Evolutionary conservation across 2,329 filamentous ascomycete species (phyloP).

Genomic region (Alternaria triticina): DNA sequence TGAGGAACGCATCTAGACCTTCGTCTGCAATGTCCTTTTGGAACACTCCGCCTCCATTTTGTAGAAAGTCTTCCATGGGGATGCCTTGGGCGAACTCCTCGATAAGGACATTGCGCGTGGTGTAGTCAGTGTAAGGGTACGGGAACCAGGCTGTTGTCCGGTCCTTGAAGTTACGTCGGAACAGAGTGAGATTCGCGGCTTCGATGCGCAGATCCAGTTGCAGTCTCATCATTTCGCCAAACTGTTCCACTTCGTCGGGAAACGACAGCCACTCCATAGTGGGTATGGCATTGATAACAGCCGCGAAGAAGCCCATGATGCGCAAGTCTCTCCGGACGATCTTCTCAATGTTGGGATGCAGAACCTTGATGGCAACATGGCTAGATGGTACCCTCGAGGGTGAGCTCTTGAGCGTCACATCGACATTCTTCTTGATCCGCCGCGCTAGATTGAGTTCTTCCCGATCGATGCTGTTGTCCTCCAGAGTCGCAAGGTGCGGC

Average conservation of each 20-base stretch:
- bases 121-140: slow-evolving; percentile 90
- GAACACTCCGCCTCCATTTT: slow-evolving; percentile 89
- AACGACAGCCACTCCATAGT: slow-evolving; percentile 98
- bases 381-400: slow-evolving; percentile 85
- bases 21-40: slow-evolving; percentile 94
- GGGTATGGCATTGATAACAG: slow-evolving; percentile 81
- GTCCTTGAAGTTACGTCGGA: slow-evolving; percentile 88
- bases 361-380: slow-evolving; percentile 94
- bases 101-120: slow-evolving; percentile 87
- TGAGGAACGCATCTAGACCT: slow-evolving; percentile 91
- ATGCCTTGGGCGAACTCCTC: slow-evolving; percentile 97
- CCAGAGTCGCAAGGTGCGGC: slow-evolving; percentile 72
- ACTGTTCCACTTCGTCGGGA: slow-evolving; percentile 90
- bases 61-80: slow-evolving; percentile 85
- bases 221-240: slow-evolving; percentile 98
- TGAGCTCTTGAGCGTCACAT: slow-evolving; percentile 83
- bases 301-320: slow-evolving; percentile 94
- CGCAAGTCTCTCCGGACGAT: slow-evolving; percentile 87
- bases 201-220: slow-evolving; percentile 96
- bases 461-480: slow-evolving; percentile 61
- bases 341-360: slow-evolving; percentile 89
- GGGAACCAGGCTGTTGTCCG: slow-evolving; percentile 96
- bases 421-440: slow-evolving; percentile 80
- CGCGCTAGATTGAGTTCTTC: slow-evolving; percentile 66
- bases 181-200: slow-evolving; percentile 84